A percentile compares a stretch with the other conserved stretches of the same genome.
phyloP scores from a whole-genome alignment of 2,329 filamentous ascomycete species.

The Colletotrichum eleusines region DNA sequence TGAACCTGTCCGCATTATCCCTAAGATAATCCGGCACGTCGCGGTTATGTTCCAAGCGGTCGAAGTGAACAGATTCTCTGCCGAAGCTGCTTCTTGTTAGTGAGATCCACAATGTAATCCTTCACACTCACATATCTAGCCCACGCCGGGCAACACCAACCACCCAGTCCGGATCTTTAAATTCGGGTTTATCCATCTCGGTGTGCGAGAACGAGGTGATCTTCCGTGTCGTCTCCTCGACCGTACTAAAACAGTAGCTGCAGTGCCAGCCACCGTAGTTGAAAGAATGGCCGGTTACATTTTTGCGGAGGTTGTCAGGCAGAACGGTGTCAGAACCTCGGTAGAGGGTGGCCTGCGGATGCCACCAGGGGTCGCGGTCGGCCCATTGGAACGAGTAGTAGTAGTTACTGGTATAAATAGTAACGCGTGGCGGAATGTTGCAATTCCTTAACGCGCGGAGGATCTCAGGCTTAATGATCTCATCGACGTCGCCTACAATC shows the following conservation, averaged over 20 bases:
- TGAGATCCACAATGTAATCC: conserved; percentile 46
- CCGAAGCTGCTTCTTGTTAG: conserved; percentile 42
- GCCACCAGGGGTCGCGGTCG: conserved; percentile 62
- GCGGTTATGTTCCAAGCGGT: conserved; percentile 52
- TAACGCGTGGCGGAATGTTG: conserved; percentile 64
- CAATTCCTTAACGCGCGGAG: conserved; percentile 63
- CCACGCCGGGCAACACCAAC: conserved; percentile 57
- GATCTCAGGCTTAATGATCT: conserved; percentile 66
- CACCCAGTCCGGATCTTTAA: conserved; percentile 54
- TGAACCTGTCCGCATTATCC: conserved; percentile 49
- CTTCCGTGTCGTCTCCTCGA: conserved; percentile 67
- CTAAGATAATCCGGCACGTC: conserved; percentile 58
- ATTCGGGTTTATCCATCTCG: conserved; percentile 54
- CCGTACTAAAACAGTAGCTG: conserved; percentile 69
- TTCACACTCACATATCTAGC: conserved; percentile 55
- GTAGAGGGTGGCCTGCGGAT: conserved; percentile 71
- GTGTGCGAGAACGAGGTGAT: conserved; percentile 60
- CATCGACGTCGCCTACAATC: conserved; percentile 71
- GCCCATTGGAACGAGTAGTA: conserved; percentile 70
- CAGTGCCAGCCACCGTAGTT: conserved; percentile 71
- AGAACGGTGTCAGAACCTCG: conserved; percentile 59
- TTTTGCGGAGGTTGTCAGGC: conserved; percentile 66
- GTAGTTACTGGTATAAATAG: conserved; percentile 65
- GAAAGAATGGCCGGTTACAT: conserved; percentile 56
- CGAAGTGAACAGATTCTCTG: conserved; percentile 39